These are phyloP conservation scores for Aspergillus arachidicola DNA, from an alignment of 2,329 filamentous ascomycete species.

Conservation along the genomic window DNA sequence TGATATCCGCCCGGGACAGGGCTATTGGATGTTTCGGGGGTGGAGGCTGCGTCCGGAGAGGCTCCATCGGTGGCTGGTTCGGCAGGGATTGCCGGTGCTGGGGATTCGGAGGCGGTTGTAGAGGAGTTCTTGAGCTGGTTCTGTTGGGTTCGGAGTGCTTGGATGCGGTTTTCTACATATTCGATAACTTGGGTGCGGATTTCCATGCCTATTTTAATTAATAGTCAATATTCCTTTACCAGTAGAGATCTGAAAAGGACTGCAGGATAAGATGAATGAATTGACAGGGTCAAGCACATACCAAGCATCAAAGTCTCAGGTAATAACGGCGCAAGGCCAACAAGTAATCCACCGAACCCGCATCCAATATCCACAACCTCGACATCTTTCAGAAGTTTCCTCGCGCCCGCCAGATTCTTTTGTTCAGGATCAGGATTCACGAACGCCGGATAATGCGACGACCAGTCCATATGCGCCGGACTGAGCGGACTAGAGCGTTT, in stretches of 20 bases:
- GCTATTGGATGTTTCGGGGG: conserved; percentile 13
- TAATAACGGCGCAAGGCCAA: conserved; percentile 79
- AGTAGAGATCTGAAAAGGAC: neutral
- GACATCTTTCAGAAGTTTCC: conserved; percentile 66
- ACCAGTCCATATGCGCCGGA: conserved; percentile 90
- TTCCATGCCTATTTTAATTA: conserved; percentile 73
- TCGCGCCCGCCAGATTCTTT: conserved; percentile 34
- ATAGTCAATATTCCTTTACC: neutral
- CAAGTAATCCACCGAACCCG: conserved; percentile 87
- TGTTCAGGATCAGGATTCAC: conserved; percentile 45
- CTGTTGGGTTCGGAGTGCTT: conserved; percentile 66
- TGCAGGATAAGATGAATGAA: neutral
- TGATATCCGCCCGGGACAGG: conserved; percentile 62
- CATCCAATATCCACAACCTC: conserved; percentile 97
- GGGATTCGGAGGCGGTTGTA: conserved; percentile 12
- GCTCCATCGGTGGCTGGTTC: conserved; percentile 7
- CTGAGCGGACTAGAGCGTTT: conserved; percentile 65
- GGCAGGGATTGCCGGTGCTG: neutral
- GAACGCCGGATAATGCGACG: conserved; percentile 76
- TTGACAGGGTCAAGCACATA: conserved; percentile 42
- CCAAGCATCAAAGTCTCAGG: conserved; percentile 83
- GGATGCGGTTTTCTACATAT: conserved; percentile 86
- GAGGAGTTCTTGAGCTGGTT: conserved; percentile 25
- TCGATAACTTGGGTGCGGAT: conserved; percentile 88
- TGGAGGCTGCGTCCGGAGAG: neutral